These are phyloP conservation scores for Marasmius fiardii DNA, from an alignment of 1,284 basidiomycete species.

Conservation along the genomic window DNA sequence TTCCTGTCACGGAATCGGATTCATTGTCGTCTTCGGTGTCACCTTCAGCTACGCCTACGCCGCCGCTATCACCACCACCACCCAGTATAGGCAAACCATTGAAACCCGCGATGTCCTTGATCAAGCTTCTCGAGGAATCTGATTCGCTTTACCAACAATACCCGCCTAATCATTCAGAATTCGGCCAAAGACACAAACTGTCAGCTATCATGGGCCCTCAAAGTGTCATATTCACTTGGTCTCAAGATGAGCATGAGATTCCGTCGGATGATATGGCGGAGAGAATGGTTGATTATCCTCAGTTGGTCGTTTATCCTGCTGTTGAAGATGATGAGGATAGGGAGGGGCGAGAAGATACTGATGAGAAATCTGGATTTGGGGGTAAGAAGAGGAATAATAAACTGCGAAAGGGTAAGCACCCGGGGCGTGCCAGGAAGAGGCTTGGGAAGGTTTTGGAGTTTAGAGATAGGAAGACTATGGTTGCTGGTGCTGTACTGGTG, in stretches of 20 bases:
- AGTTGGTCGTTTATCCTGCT: slow-evolving; percentile 53
- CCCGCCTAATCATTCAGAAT: slow-evolving; percentile 40
- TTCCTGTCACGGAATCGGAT: no score
- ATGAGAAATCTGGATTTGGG: slow-evolving; percentile 17
- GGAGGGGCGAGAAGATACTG: slow-evolving; percentile 20
- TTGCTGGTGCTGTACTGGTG: slow-evolving; percentile 62
- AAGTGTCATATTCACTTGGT: slow-evolving; percentile 59
- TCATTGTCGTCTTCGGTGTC: not conserved
- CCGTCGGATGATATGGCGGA: slow-evolving; percentile 59
- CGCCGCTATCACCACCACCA: slow-evolving; percentile 10
- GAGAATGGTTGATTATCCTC: slow-evolving; percentile 51
- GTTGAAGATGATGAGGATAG: slow-evolving; percentile 31
- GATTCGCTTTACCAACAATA: slow-evolving; percentile 39
- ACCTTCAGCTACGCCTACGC: slow-evolving; percentile 6
- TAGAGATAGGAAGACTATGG: slow-evolving; percentile 42
- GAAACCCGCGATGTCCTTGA: slow-evolving; percentile 33
- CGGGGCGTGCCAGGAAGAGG: slow-evolving; percentile 5
- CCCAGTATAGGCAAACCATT: slow-evolving; percentile 12
- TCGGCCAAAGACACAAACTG: slow-evolving; percentile 41
- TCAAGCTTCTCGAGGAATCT: slow-evolving; percentile 38
- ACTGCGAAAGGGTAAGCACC: slow-evolving; percentile 11
- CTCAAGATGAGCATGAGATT: slow-evolving; percentile 33
- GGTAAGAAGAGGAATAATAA: slow-evolving; percentile 21
- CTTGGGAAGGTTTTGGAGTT: slow-evolving; percentile 22
- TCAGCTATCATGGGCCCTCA: slow-evolving; percentile 69